Base-by-base conservation (phyloP, 2,329 filamentous ascomycete genomes). In the Claviceps sp. region DNA sequence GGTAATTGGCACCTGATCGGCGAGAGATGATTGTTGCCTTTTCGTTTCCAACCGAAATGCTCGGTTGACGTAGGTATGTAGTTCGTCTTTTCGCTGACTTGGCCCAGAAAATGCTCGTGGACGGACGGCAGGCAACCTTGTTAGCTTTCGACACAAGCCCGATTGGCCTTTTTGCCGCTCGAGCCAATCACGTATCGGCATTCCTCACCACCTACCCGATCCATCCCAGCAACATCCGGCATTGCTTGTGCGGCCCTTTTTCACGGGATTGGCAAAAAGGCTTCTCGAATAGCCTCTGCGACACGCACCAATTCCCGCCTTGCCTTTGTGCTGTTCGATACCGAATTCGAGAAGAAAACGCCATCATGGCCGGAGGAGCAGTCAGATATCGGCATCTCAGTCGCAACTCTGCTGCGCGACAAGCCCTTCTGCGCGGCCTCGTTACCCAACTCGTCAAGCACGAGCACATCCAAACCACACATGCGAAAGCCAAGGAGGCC, bases 401-500 rank as follows among this genome's bases (percentile, higher is more conserved):
- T 70, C 89, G 93, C 61, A 78, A 81, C 59, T 95, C 89, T 49
- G 76, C 91, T 52, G 93, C 96, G 67, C 82, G 93, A 66, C 82
- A 91, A 73, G 91, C 93, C 50, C 81, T 98, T 60, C 83, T 98
- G 59, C 89, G 93, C 64, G 96, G 97, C 71, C 77, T 98, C 55
- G 90, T 97, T 67, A 95, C 91, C 59, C 93, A 91, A 51, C 85
- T 98, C 59, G 86, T 98, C 72, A 79, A 87, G 69, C 82, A 95
- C 70, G 93, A 98, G 74, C 83, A 88, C 57, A 95, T 98, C 72
- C 83, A 85, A 57, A 98, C 93, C 49, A 95, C 93, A 71, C 96
- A 87, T 78, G 84, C 85, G 67, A 97, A 97, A 72, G 93, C 93
- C 47, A 98, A 97, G 72, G 93, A 98, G 73, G 87, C 93, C 20